Evolutionary conservation across 1,139 yeast species (phyloP).

Genomic region (Pichia sp.): DNA sequence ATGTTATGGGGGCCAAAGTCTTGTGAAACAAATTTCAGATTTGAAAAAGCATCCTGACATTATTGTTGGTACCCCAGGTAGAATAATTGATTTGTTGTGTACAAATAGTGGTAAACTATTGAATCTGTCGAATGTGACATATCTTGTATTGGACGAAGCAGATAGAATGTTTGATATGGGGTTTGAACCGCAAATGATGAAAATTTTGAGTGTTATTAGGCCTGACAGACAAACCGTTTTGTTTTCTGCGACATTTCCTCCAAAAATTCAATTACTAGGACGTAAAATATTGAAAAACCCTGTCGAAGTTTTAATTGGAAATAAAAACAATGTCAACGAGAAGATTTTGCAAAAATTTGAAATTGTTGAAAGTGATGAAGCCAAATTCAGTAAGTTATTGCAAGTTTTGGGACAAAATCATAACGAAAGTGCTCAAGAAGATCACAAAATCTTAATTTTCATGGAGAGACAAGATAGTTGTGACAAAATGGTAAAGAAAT

Average conservation of each 20-base stretch:
- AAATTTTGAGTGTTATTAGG: slow-evolving; percentile 67
- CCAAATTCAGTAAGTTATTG: slow-evolving; percentile 48
- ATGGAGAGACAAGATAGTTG: slow-evolving; percentile 84
- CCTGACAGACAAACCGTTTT: slow-evolving; percentile 90
- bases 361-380: slow-evolving; percentile 40
- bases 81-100: slow-evolving; percentile 82
- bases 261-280: slow-evolving; percentile 70
- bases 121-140: slow-evolving; percentile 62
- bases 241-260: slow-evolving; percentile 92
- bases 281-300: slow-evolving; percentile 53
- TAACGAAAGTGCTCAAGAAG: slow-evolving; percentile 24
- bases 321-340: slow-evolving; percentile 73
- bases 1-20: slow-evolving; percentile 91
- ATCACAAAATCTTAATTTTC: slow-evolving; percentile 57
- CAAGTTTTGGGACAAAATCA: slow-evolving; percentile 40
- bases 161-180: slow-evolving; percentile 97
- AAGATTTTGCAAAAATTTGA: slow-evolving; percentile 71
- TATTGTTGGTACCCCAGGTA: slow-evolving; percentile 91
- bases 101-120: slow-evolving; percentile 78
- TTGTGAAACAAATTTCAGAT: slow-evolving; percentile 75
- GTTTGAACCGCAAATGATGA: slow-evolving; percentile 91
- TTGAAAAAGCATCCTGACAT: slow-evolving; percentile 74
- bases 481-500: slow-evolving; percentile 54
- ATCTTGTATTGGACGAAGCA: slow-evolving; percentile 89
- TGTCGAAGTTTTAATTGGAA: slow-evolving; percentile 73